Percentiles rank a stretch among this genome's conserved stretches.
Conservation (phyloP, 805 yeast species). For the Osmozyma mogii region DNA sequence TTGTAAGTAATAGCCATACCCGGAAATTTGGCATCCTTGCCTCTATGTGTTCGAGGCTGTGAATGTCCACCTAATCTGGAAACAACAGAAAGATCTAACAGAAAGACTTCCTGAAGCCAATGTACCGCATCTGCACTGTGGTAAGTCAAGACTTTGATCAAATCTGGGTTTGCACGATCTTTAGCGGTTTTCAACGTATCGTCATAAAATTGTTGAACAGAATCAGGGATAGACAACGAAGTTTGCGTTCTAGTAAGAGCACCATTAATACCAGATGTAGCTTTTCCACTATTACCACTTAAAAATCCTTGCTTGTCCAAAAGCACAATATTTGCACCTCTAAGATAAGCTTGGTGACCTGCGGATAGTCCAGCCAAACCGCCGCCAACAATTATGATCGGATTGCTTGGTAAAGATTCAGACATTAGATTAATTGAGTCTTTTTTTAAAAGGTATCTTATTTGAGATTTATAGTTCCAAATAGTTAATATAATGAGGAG, state of each 20-base stretch:
- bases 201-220: constrained; percentile 48
- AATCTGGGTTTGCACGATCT: constrained; percentile 46
- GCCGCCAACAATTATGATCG: constrained; percentile 53
- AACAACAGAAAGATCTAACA: constrained; percentile 56
- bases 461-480: no score
- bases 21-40: constrained; percentile 56
- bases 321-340: constrained; percentile 47
- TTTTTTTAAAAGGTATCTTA: no score
- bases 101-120: constrained; percentile 63
- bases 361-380: constrained; percentile 60
- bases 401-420: constrained; percentile 14
- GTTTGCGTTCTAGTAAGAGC: constrained; percentile 58
- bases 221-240: constrained; percentile 41
- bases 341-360: constrained; percentile 46
- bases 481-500: no score
- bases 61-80: constrained; percentile 82
- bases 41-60: constrained; percentile 73
- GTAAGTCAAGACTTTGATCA: constrained; percentile 52
- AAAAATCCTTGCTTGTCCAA: constrained; percentile 54
- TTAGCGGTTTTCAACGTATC: constrained; percentile 68
- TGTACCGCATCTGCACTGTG: constrained; percentile 61
- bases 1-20: constrained; percentile 59
- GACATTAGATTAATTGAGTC: no score
- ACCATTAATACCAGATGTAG: constrained; percentile 69
- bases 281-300: constrained; percentile 62